Percentiles rank a stretch among this genome's conserved stretches.
These are phyloP conservation scores for Cutaneotrichosporon sp. DNA, from an alignment of 1,284 basidiomycete genomes.

Conservation along the genomic window DNA sequence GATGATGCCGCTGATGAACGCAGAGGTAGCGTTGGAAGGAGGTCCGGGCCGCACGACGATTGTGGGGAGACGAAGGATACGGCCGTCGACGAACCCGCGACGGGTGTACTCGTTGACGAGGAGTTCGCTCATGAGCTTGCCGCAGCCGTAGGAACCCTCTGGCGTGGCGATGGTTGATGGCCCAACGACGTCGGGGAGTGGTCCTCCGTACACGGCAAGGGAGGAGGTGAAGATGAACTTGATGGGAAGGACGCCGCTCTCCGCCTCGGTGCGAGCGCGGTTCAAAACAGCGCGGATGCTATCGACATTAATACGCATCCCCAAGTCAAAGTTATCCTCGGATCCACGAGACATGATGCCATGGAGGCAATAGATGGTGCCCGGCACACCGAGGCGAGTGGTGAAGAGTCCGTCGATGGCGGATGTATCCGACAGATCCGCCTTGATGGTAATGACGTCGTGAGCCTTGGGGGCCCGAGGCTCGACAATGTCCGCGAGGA, in stretches of 20 bases:
- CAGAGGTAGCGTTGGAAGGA: slow-evolving; percentile 61
- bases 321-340: slow-evolving; percentile 65
- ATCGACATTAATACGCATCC: slow-evolving; percentile 63
- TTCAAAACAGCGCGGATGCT: slow-evolving; percentile 61
- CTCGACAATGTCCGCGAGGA: slow-evolving; percentile 55
- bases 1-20: slow-evolving; percentile 65
- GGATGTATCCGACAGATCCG: slow-evolving; percentile 57
- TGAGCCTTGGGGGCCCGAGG: slow-evolving; percentile 55
- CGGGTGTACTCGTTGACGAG: slow-evolving; percentile 65
- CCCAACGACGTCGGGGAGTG: slow-evolving; percentile 59
- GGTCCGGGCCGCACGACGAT: slow-evolving; percentile 62
- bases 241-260: slow-evolving; percentile 39
- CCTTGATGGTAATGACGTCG: slow-evolving; percentile 55
- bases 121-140: slow-evolving; percentile 62
- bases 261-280: slow-evolving; percentile 46
- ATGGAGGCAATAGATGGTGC: slow-evolving; percentile 60
- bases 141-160: slow-evolving; percentile 63
- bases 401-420: slow-evolving; percentile 55
- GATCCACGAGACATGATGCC: slow-evolving; percentile 65
- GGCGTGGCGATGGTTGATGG: slow-evolving; percentile 61
- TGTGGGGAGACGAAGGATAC: slow-evolving; percentile 64
- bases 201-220: slow-evolving; percentile 65
- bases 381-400: slow-evolving; percentile 45
- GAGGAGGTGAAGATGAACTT: slow-evolving; percentile 66
- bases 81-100: slow-evolving; percentile 62